These are phyloP conservation scores for Sarocladiaceae sp. DNA, from an alignment of 2,329 filamentous ascomycete species.

Conservation along the genomic window DNA sequence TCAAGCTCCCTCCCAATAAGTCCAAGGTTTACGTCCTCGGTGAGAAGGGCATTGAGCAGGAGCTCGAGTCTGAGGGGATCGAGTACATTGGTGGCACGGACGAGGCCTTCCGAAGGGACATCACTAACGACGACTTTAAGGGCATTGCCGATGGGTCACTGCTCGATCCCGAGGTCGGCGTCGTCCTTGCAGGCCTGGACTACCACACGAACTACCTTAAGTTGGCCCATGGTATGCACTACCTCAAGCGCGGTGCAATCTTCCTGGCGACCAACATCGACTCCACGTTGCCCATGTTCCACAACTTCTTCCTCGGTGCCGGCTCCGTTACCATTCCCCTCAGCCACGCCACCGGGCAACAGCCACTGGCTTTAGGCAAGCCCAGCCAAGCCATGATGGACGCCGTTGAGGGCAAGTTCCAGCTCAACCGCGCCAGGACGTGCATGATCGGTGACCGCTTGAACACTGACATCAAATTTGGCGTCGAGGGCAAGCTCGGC, in stretches of 20 bases:
- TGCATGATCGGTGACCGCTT: slow-evolving; percentile 96
- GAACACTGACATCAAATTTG: slow-evolving; percentile 95
- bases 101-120: slow-evolving; percentile 66
- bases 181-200: slow-evolving; percentile 85
- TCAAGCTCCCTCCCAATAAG: slow-evolving; percentile 69
- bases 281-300: slow-evolving; percentile 76
- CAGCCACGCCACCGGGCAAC: slow-evolving; percentile 60
- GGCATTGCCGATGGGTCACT: slow-evolving; percentile 67
- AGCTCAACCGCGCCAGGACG: slow-evolving; percentile 73
- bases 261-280: slow-evolving; percentile 95
- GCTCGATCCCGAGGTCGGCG: slow-evolving; percentile 81
- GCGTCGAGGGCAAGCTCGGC: slow-evolving; percentile 81
- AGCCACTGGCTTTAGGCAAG: slow-evolving; percentile 80
- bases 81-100: slow-evolving; percentile 84
- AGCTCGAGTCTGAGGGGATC: slow-evolving; percentile 73
- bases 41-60: slow-evolving; percentile 84
- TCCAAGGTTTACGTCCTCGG: slow-evolving; percentile 94
- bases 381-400: slow-evolving; percentile 99
- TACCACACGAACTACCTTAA: slow-evolving; percentile 97
- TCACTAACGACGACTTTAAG: slow-evolving; percentile 73
- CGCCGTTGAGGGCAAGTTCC: slow-evolving; percentile 91
- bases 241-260: slow-evolving; percentile 71
- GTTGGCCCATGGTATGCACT: slow-evolving; percentile 76
- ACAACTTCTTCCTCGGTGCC: slow-evolving; percentile 84
- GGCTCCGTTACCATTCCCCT: slow-evolving; percentile 76